These are phyloP conservation scores for Schizosaccharomyces lindneri DNA, from an alignment of 805 yeast genomes.

Conservation along the genomic window DNA sequence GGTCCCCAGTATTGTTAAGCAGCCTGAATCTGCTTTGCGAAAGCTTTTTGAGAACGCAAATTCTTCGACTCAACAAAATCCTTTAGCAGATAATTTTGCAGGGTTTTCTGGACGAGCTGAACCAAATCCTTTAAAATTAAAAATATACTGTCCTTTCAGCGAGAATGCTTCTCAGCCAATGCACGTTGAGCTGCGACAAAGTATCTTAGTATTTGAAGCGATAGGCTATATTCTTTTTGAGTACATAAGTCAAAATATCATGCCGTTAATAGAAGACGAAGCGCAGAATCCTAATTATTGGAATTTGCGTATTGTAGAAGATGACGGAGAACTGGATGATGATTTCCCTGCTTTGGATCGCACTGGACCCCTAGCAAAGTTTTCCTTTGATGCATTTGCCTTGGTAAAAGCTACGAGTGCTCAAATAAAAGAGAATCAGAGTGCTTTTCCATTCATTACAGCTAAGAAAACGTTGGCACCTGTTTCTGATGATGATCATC, in stretches of 20 bases:
- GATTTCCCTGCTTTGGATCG: slow-evolving; percentile 75
- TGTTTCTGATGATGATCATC: background rate
- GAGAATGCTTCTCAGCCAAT: slow-evolving; percentile 13
- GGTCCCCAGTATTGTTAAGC: background rate
- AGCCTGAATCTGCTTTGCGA: background rate
- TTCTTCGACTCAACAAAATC: background rate
- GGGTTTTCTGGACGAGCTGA: slow-evolving; percentile 16
- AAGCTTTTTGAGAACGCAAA: background rate
- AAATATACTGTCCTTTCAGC: slow-evolving; percentile 15
- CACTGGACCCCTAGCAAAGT: slow-evolving; percentile 35
- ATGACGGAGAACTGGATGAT: slow-evolving; percentile 75
- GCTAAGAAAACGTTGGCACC: slow-evolving; percentile 3
- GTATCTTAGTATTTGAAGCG: slow-evolving; percentile 26
- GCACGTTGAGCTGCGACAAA: slow-evolving; percentile 14
- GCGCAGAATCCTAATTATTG: slow-evolving; percentile 37
- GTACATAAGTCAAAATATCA: slow-evolving; percentile 10
- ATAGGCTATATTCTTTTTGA: slow-evolving; percentile 28
- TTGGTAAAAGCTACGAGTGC: slow-evolving; percentile 23
- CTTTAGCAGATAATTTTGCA: slow-evolving; percentile 9
- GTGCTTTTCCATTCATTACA: slow-evolving; percentile 13
- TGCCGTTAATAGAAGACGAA: slow-evolving; percentile 11
- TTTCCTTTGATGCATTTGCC: slow-evolving; percentile 65
- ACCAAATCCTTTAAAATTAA: slow-evolving; percentile 12
- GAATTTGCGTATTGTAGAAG: slow-evolving; percentile 66
- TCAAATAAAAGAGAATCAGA: slow-evolving; percentile 13